Conservation (phyloP, 2,329 filamentous ascomycete genomes). For the Talaromyces sp. region DNA sequence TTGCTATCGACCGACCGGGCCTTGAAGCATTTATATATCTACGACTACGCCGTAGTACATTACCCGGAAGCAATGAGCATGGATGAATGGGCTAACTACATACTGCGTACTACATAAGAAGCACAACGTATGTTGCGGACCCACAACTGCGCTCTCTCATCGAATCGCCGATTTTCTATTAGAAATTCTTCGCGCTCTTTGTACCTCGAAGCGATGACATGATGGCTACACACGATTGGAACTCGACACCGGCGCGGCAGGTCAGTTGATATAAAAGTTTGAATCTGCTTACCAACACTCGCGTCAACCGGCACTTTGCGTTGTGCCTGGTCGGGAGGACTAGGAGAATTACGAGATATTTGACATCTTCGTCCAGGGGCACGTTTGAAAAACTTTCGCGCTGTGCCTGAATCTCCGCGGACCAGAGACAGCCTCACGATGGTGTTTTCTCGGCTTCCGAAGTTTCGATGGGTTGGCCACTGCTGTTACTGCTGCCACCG, state of each 20-base stretch:
- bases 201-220: background rate
- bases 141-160: background rate
- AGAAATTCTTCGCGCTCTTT: background rate
- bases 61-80: too few relatives aligned
- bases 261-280: background rate
- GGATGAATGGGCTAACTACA: background rate
- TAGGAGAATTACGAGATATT: slow-evolving; percentile 2
- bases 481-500: background rate
- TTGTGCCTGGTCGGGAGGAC: background rate
- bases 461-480: background rate
- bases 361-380: background rate
- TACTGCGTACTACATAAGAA: background rate
- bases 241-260: background rate
- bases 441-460: background rate
- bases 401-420: slow-evolving; percentile 7
- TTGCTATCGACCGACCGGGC: background rate
- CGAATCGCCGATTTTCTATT: slow-evolving; percentile 12
- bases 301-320: background rate
- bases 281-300: background rate
- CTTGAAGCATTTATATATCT: slow-evolving; percentile 6
- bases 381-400: background rate
- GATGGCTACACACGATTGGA: background rate
- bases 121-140: background rate
- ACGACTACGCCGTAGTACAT: too few relatives aligned
- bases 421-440: background rate